Base-by-base conservation (phyloP, 2,329 filamentous ascomycete genomes). In the Boeremia lycopersici region DNA sequence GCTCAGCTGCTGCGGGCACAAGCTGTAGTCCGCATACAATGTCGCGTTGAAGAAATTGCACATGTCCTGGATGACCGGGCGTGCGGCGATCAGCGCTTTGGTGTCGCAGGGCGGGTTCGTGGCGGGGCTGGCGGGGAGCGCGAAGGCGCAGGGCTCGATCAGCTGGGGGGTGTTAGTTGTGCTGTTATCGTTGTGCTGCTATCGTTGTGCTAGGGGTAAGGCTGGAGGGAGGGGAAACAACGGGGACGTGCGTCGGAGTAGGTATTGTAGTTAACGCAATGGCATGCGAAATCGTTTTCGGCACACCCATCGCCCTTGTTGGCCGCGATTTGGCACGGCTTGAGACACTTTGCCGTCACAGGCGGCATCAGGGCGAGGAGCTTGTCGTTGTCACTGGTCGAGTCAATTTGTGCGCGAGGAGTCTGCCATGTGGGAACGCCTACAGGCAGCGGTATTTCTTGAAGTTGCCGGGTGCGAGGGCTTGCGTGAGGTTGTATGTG, bases 11-110 rank as follows among this genome's bases (percentile, higher is more conserved):
- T 62, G 55, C 23, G 50, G 29, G 30, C 61, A 65, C 5, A 28
- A 30, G 1, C 33, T 10, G 36, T 68, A 69, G 10, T 53, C 57
- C 0, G 53, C 48, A 28, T 68, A 69, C 25, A 65, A 23, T 10
- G 66, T 68, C 1, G 63, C 65, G 19, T 67, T 68, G 47, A 65
- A 64, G 46, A 69, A 68, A 33, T 65, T 69, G 33, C 60, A 65
- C 59, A 65, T 54, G 41, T 68, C 61, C 4, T 42, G 29, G 7
- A 69, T 54, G n/a, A 68, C 44, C 19, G 60, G 59, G 6, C 62
- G 66, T 4, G 61, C 63, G 15, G 48, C 3, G 48, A 62, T 41
- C 49, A 68, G 42, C 48, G 25, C 48, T 5, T 44, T 7, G 4
- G 19, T 25, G 1, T 17, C 23, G 41, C 48, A 51, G 4, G 48